These are phyloP conservation scores for Lagenidium sp. DNA, from an alignment of 352 stramenopile genomes.

Conservation along the genomic window DNA sequence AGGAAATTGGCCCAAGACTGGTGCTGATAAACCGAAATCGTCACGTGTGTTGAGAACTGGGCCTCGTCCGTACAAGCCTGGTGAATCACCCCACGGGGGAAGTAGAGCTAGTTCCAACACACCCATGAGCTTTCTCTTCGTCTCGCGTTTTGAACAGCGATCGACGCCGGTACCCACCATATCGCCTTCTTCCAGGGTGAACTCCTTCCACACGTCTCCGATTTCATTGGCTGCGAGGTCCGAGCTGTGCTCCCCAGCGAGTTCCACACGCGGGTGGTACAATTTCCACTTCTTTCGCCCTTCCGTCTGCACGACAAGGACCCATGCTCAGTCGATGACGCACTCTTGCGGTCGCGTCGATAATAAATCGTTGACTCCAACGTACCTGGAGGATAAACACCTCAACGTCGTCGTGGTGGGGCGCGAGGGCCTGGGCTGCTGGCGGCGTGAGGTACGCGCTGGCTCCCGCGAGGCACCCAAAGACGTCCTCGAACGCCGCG, in stretches of 20 bases:
- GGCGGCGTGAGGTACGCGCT: constrained; percentile 79
- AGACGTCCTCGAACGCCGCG: constrained; percentile 66
- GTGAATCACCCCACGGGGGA: constrained; percentile 73
- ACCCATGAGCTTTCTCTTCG: no score
- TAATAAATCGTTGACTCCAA: not conserved
- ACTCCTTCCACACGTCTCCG: constrained; percentile 70
- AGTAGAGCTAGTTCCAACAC: constrained; percentile 51
- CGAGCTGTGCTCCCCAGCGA: constrained; percentile 72
- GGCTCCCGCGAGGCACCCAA: constrained; percentile 64
- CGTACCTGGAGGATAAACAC: constrained; percentile 67
- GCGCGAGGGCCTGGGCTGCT: constrained; percentile 70
- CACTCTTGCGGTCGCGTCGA: no score
- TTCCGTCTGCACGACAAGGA: constrained; percentile 40
- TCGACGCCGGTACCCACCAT: constrained; percentile 36
- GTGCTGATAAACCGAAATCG: constrained; percentile 85
- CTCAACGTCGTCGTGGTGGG: constrained; percentile 82
- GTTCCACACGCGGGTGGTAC: constrained; percentile 60
- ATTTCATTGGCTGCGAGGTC: constrained; percentile 59
- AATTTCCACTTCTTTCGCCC: constrained; percentile 86
- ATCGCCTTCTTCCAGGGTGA: constrained; percentile 77
- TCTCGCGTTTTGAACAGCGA: no score
- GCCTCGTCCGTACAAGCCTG: constrained; percentile 67
- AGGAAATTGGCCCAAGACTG: constrained; percentile 85
- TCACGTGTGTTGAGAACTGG: constrained; percentile 82
- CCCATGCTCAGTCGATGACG: no score